Base-by-base conservation (phyloP, 495 filamentous ascomycete species). In the Xanthoparmelia taractica region DNA sequence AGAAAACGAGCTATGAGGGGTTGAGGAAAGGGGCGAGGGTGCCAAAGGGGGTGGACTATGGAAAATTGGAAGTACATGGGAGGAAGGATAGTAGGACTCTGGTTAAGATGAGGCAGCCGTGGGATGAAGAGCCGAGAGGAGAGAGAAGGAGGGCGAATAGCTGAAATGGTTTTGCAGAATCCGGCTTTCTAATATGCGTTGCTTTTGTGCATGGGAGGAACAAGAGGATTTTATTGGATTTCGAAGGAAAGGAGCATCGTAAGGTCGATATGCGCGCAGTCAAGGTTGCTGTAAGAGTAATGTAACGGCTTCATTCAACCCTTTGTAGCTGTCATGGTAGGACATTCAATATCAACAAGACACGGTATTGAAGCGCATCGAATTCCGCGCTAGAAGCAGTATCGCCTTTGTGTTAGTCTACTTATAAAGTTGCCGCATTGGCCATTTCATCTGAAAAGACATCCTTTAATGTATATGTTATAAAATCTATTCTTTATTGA, bases 71-170 rank as follows among this genome's bases (percentile, higher is more conserved):
- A 41, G 59, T 33, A 48, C 25, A 38, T 25, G 54, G 55, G 33
- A 40, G 34, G 57, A 61, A 58, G 34, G 41, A 65, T 54, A 65
- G 59, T 33, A 59, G 60, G 25, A 65, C 54, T 1, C 59, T 68
- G 63, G 61, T 59, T 23, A 68, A 63, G 59, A 58, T 50, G 38
- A 68, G 63, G 58, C 63, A 60, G 33, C 61, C 62, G 5, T 37
- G 62, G 57, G 47, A 65, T 37, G 11, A 31, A 13, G 48, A 54
- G n/a, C 25, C 25, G 45, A 54, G 59, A n/a, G 23, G n/a, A 20
- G 55, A 57, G 55, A 57, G 27, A 27, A 37, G 27, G n/a, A 58
- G 34, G 27, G 34, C 34, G 15, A 54, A 54, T 6, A 54, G 29
- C 15, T 41, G 56, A 41, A 58, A 25, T 38, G 18, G 2, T 6